Percentiles rank a stretch among this genome's conserved stretches.
phyloP scores from a whole-genome alignment of 306 rosid species.

The Cajanus cajan region DNA sequence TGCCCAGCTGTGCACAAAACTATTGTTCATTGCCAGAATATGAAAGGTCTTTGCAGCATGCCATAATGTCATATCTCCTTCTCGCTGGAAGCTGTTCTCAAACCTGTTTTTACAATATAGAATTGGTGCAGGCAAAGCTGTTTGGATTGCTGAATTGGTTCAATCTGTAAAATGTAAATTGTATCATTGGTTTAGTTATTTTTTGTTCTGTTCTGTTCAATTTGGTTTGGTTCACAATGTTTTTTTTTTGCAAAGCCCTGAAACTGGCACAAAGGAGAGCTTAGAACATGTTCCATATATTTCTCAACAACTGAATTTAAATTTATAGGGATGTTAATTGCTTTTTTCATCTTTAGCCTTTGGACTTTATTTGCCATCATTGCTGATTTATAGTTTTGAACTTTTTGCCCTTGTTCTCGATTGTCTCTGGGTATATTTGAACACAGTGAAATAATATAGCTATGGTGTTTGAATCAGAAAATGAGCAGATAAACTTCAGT shows the following conservation, averaged over 20 bases:
- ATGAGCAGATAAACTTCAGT: not conserved
- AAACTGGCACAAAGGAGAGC: not conserved
- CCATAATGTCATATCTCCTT: not conserved
- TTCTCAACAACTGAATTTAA: not conserved
- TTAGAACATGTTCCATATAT: not conserved
- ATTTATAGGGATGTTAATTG: not conserved
- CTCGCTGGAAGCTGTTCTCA: not conserved
- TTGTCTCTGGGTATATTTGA: not conserved
- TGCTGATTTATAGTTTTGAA: not conserved
- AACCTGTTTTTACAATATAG: not conserved
- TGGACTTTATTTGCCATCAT: not conserved
- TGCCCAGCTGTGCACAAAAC: not conserved
- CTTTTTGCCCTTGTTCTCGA: not conserved
- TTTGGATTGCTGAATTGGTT: not conserved
- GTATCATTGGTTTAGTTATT: not conserved
- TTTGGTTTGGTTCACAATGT: not conserved
- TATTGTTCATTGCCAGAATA: not conserved
- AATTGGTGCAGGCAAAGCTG: not conserved
- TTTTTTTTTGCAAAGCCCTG: not conserved
- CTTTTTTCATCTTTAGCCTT: not conserved
- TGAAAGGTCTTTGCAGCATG: not conserved
- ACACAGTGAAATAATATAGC: not conserved
- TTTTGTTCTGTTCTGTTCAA: not conserved
- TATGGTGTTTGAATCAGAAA: not conserved
- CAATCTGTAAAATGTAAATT: not conserved